Conservation (phyloP, 495 filamentous ascomycete species). For the Podospora sp. region DNA sequence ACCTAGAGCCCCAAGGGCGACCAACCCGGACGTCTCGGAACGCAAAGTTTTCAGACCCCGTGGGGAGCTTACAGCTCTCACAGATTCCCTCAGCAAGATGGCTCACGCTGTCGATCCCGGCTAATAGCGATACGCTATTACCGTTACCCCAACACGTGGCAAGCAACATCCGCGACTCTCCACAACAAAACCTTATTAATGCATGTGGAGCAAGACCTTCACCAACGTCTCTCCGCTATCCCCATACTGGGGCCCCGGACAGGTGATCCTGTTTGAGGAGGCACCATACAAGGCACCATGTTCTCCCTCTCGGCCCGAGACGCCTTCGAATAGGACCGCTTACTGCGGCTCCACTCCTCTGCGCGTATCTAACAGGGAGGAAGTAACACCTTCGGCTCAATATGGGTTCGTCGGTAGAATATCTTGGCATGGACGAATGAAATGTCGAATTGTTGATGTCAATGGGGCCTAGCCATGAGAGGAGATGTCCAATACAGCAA, state of each 20-base stretch:
- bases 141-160: not conserved
- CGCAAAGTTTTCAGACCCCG: not conserved
- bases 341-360: not conserved
- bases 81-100: conserved; percentile 8
- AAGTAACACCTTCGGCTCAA: not conserved
- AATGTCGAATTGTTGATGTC: too few species aligned
- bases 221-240: not conserved
- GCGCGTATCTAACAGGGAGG: not conserved
- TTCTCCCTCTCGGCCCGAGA: not conserved
- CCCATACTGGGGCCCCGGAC: too few species aligned
- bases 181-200: not conserved
- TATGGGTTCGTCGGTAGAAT: not conserved
- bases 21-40: not conserved
- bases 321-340: not conserved
- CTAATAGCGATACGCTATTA: conserved; percentile 1
- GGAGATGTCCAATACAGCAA: too few species aligned
- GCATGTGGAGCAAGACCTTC: not conserved
- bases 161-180: not conserved
- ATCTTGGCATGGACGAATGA: not conserved
- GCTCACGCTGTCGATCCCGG: conserved; percentile 6
- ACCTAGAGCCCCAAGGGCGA: too few species aligned
- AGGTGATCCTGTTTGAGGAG: too few species aligned
- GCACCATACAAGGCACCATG: not conserved
- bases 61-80: not conserved
- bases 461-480: too few species aligned